These are phyloP conservation scores for Citrus maxima DNA, from an alignment of 345 rosid species.

Conservation along the genomic window DNA sequence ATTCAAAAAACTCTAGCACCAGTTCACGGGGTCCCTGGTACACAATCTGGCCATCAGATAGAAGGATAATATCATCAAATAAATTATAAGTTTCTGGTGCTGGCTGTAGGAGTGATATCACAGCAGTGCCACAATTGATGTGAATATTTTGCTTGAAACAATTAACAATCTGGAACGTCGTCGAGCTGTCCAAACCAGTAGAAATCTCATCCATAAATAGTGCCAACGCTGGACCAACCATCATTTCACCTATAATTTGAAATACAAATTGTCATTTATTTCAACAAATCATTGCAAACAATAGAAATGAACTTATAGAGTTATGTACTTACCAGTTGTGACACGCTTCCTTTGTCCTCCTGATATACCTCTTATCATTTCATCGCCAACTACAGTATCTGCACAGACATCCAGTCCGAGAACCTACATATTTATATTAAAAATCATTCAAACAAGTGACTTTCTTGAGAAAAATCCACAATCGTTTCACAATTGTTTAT, in stretches of 20 bases:
- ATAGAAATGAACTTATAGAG: no score
- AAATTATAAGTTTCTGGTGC: slow-evolving; percentile 10
- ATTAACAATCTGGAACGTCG: slow-evolving; percentile 60
- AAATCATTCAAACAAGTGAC: background rate
- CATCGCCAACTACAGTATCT: slow-evolving; percentile 54
- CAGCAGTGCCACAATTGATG: slow-evolving; percentile 43
- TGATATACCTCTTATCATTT: slow-evolving; percentile 23
- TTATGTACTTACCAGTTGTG: background rate
- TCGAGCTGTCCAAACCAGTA: slow-evolving; percentile 73
- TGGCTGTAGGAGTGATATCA: background rate
- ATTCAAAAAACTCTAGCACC: slow-evolving; percentile 46
- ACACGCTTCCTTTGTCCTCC: no score
- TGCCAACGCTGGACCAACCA: no score
- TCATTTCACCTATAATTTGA: no score
- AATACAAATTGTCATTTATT: slow-evolving; percentile 6
- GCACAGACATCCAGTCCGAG: slow-evolving; percentile 61
- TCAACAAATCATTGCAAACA: no score
- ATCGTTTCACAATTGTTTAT: no score
- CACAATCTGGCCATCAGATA: slow-evolving; percentile 55
- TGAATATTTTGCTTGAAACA: slow-evolving; percentile 47
- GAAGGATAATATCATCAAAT: slow-evolving; percentile 63
- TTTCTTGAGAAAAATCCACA: background rate
- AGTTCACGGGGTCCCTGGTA: slow-evolving; percentile 65
- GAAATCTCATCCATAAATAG: slow-evolving; percentile 70
- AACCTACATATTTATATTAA: slow-evolving; percentile 25